phyloP scores from a whole-genome alignment of 2,329 filamentous ascomycete species.

The Aurifilum marmelostoma region DNA sequence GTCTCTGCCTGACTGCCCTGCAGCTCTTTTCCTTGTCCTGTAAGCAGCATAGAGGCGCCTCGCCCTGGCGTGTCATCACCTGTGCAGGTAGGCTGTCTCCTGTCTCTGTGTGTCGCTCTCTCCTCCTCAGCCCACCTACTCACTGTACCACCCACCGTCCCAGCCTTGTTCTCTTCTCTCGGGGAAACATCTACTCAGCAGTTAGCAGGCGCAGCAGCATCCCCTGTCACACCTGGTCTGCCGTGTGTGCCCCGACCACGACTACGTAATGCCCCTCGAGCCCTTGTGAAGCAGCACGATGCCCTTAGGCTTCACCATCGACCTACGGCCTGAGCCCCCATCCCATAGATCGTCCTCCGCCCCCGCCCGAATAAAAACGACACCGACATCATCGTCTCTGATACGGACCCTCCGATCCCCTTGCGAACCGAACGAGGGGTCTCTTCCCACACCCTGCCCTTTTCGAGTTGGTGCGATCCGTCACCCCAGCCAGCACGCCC shows the following conservation, averaged over 20 bases:
- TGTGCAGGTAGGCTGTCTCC: conserved; percentile 22
- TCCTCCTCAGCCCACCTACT: background rate
- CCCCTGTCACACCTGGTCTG: conserved; percentile 18
- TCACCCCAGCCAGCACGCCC: conserved; percentile 5
- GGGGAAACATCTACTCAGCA: background rate
- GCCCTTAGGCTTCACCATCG: conserved; percentile 28
- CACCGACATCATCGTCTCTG: conserved; percentile 13
- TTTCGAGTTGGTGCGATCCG: conserved; percentile 12
- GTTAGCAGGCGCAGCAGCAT: conserved; percentile 17
- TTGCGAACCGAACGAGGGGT: background rate
- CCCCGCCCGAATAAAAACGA: conserved; percentile 29
- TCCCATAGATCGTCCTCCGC: conserved; percentile 26
- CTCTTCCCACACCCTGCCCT: conserved; percentile 9
- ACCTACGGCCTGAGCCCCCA: conserved; percentile 29
- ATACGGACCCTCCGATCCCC: background rate
- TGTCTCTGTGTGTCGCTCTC: background rate
- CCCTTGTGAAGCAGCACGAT: conserved; percentile 28
- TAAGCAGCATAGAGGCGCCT: conserved; percentile 18
- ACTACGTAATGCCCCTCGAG: conserved; percentile 28
- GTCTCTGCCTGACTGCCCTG: background rate
- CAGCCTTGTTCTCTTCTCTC: conserved; percentile 13
- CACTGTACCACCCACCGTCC: background rate
- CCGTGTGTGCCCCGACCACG: conserved; percentile 21
- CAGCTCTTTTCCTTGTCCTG: background rate
- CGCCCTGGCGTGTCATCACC: conserved; percentile 22